phyloP scores from a whole-genome alignment of 768 basidiomycete genomes.

The Tubosaeta sp. region DNA sequence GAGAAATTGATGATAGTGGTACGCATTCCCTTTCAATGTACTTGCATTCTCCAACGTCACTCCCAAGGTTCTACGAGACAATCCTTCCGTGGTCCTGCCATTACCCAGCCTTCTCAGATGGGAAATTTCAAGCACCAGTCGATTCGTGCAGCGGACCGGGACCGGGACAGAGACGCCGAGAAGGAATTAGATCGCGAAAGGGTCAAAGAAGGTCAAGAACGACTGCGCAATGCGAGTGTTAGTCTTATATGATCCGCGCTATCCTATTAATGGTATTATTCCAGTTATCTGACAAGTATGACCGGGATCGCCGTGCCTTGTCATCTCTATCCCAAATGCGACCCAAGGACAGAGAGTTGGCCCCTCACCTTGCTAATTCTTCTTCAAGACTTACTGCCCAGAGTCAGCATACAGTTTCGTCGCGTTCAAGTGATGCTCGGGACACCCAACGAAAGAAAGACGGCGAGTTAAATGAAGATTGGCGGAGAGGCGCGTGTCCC shows the following conservation, averaged over 20 bases:
- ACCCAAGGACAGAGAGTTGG: slow-evolving; percentile 63
- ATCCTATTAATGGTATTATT: slow-evolving; percentile 4
- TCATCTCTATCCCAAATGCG: slow-evolving; percentile 45
- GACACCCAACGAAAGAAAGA: slow-evolving; percentile 63
- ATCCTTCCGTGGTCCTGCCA: slow-evolving; percentile 56
- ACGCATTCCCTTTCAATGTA: slow-evolving; percentile 17
- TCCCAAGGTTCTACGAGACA: slow-evolving; percentile 55
- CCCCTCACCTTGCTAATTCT: slow-evolving; percentile 51
- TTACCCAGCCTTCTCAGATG: slow-evolving; percentile 87
- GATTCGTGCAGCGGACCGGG: slow-evolving; percentile 61
- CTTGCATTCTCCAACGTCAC: slow-evolving; percentile 3
- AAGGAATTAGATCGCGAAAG: slow-evolving; percentile 52
- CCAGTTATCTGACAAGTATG: slow-evolving; percentile 84
- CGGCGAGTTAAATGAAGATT: slow-evolving; percentile 76
- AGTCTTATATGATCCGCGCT: not conserved
- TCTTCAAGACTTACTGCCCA: slow-evolving; percentile 40
- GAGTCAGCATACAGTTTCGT: slow-evolving; percentile 31
- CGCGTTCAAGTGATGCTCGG: slow-evolving; percentile 55
- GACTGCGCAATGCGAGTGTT: slow-evolving; percentile 60
- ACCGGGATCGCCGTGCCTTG: slow-evolving; percentile 70
- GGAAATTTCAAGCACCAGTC: slow-evolving; percentile 91
- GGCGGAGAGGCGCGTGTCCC: slow-evolving; percentile 67
- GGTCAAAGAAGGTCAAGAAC: slow-evolving; percentile 76
- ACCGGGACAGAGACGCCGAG: slow-evolving; percentile 43
- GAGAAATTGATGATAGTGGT: slow-evolving; percentile 76